Evolutionary conservation across 495 filamentous ascomycete genomes (phyloP), one percentile per base, ranked within the genome.

Genomic region (Poronia punctata): DNA sequence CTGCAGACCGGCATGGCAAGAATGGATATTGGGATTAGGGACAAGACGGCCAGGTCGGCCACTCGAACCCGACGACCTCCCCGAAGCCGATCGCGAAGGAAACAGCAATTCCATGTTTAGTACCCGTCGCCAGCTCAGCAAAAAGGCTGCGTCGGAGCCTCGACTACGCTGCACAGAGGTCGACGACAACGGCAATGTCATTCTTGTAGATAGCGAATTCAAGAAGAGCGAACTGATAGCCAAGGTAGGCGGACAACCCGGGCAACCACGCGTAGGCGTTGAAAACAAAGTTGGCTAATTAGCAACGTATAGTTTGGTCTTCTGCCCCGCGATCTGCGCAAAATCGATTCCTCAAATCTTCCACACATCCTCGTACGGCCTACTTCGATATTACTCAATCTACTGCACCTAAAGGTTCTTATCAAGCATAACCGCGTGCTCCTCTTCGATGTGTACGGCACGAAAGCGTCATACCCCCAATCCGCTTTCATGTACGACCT

Each of bases 341-440:
- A 98, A 60, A 95, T 97, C 52, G 92, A 96, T 57, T 94, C 88
- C n/a, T 95, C 86, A 35, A 83, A 94, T 46, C 77, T 98, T n/a
- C 92, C 92, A 4, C 86, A 95, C 49, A 97, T 98, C 35, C 80
- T 97, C 38, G 82, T 98, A 40, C 89, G 92, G 34, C 88, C 88
- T 19, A 88, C 83, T 26, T 88, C 92, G 7, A 97, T 98, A 43
- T 72, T 98, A 0, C 84, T 98, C 53, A 97, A 96, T 52, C 74
- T 98, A 12, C 76, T 98, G 9, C 92, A 98, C 57, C 72, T 98
- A 19, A 83, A 90, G 16, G 88, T 93, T 16, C 72, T 98, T 9
- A 96, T 98, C 56, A 96, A 96, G 61, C 75, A 86, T 24, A 84
- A 98, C 50, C 83, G 88, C 5, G 92, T 98, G 4, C 79, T 98